A percentile compares a stretch with the other conserved stretches of the same genome.
Evolutionary conservation across 352 stramenopile species (phyloP).

Genomic region (Phytophthora constricta): DNA sequence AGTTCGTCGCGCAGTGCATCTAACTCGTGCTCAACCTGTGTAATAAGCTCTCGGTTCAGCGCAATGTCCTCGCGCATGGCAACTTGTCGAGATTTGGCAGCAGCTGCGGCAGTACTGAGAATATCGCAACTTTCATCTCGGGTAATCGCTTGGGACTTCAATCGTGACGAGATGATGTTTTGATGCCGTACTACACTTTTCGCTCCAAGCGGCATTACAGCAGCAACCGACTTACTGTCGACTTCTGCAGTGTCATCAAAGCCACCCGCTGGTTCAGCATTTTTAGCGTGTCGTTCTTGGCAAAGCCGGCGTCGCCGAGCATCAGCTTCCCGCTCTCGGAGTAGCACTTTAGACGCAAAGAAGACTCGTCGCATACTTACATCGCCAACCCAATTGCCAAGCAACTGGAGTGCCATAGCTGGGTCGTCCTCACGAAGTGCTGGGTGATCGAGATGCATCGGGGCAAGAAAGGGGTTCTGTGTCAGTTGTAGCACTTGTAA

Average conservation of each 20-base stretch:
- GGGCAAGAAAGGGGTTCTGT: conserved; percentile 72
- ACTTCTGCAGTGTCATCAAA: neutral
- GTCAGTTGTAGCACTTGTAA: conserved; percentile 56
- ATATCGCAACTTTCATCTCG: neutral
- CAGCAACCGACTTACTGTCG: conserved; percentile 10
- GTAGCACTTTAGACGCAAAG: conserved; percentile 50
- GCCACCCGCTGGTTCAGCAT: neutral
- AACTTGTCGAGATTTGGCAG: conserved; percentile 19
- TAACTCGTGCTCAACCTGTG: conserved; percentile 69
- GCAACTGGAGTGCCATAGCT: conserved; percentile 21
- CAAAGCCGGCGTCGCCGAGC: conserved; percentile 16
- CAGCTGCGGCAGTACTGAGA: neutral
- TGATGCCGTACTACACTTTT: conserved; percentile 2
- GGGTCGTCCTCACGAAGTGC: conserved; percentile 44
- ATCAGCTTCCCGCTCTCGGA: conserved; percentile 48
- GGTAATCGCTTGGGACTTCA: neutral
- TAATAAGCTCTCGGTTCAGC: conserved; percentile 63
- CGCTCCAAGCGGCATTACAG: conserved; percentile 5
- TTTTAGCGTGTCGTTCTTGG: neutral
- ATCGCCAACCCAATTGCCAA: conserved; percentile 54
- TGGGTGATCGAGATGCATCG: conserved; percentile 65
- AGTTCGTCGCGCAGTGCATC: conserved; percentile 65
- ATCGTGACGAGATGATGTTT: neutral
- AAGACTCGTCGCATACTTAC: conserved; percentile 72
- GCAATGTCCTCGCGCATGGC: conserved; percentile 58